These are phyloP conservation scores for Solanum paucissectum DNA, from an alignment of 257 asterid species.

Conservation along the genomic window DNA sequence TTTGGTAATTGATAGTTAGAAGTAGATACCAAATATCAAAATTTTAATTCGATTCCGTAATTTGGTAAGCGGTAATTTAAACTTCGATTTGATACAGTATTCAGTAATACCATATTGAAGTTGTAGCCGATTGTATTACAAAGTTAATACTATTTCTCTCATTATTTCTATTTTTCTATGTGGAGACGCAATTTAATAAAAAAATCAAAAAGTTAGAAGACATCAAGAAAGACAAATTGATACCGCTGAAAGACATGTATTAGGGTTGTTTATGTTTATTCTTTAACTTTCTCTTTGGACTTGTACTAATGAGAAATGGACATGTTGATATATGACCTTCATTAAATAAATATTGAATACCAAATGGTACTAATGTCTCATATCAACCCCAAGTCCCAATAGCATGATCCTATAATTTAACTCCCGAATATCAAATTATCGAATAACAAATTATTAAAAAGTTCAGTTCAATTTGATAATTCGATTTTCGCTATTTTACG, in stretches of 20 bases:
- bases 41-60: too few species aligned
- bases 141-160: not conserved
- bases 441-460: not conserved
- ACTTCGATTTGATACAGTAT: rapidly evolving
- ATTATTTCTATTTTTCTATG: too few species aligned
- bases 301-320: too few species aligned
- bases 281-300: too few species aligned
- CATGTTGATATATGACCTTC: too few species aligned
- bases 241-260: not conserved
- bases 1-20: too few species aligned
- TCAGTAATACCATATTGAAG: not conserved
- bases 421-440: not conserved
- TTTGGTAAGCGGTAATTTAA: too few species aligned
- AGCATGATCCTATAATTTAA: not conserved
- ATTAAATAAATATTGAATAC: too few species aligned
- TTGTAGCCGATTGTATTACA: too few species aligned
- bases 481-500: not conserved
- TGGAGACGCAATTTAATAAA: not conserved
- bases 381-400: not conserved
- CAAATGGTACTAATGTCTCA: not conserved
- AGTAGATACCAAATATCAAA: not conserved
- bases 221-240: too few species aligned
- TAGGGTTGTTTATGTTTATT: too few species aligned
- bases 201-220: too few species aligned
- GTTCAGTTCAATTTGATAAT: rapidly evolving